Percentiles rank a stretch among this genome's conserved stretches.
phyloP scores from a whole-genome alignment of 1,139 yeast species.

The Candida sanyaensis region DNA sequence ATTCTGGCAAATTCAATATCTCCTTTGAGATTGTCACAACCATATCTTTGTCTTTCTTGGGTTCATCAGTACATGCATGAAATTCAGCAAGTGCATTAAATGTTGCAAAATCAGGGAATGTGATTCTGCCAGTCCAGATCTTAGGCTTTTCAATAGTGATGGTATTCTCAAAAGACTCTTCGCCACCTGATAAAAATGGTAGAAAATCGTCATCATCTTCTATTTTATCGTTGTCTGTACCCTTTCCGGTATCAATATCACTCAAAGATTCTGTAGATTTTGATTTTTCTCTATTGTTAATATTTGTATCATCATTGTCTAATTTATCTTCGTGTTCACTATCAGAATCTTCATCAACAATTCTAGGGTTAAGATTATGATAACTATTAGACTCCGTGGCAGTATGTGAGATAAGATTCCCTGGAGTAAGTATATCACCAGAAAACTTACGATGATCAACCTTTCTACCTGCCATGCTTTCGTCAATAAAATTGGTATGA shows the following conservation, averaged over 20 bases:
- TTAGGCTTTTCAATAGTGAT: conserved; percentile 7
- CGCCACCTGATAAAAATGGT: conserved; percentile 5
- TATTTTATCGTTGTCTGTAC: background rate
- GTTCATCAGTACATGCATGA: conserved; percentile 36
- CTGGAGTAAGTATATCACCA: conserved; percentile 15
- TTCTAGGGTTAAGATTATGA: conserved; percentile 16
- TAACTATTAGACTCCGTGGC: conserved; percentile 13
- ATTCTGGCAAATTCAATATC: conserved; percentile 28
- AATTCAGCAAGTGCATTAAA: conserved; percentile 48
- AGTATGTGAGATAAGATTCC: conserved; percentile 10
- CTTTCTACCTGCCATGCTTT: conserved; percentile 38
- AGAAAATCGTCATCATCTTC: background rate
- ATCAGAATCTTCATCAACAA: conserved; percentile 18
- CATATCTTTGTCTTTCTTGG: conserved; percentile 27
- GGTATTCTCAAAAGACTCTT: background rate
- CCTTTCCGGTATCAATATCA: conserved; percentile 13
- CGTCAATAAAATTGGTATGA: conserved; percentile 28
- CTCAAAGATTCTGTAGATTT: conserved; percentile 13
- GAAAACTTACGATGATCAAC: conserved; percentile 45
- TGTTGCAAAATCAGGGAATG: conserved; percentile 56
- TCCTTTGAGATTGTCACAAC: conserved; percentile 33
- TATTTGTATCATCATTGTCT: conserved; percentile 8
- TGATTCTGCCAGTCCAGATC: conserved; percentile 59
- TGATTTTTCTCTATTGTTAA: background rate
- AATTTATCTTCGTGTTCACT: conserved; percentile 21